Evolutionary conservation across 1,139 yeast genomes (phyloP).

Genomic region (Kluyveromyces sp.): DNA sequence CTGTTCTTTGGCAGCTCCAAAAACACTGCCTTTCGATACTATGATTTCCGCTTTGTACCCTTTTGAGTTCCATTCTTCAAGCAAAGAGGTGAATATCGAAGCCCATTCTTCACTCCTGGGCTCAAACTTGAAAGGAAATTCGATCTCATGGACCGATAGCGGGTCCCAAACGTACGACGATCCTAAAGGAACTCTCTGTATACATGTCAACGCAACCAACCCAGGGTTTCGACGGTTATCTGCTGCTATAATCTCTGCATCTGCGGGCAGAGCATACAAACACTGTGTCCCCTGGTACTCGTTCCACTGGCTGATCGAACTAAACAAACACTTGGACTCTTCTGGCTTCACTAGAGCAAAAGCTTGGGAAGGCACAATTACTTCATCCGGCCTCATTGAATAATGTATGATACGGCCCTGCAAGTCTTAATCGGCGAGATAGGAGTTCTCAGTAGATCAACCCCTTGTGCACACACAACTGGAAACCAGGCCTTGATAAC

Average conservation of each 20-base stretch:
- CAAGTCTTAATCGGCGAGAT: no score
- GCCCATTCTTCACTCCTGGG: neutral
- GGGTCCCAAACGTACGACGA: conserved; percentile 1
- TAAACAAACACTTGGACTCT: neutral
- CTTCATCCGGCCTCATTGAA: neutral
- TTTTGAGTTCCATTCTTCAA: conserved; percentile 2
- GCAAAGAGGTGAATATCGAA: neutral
- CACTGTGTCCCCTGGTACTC: conserved; percentile 2
- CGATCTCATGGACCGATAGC: neutral
- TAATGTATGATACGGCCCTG: no score
- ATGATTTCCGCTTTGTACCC: conserved; percentile 1
- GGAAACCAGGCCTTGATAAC: no score
- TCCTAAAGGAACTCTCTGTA: neutral
- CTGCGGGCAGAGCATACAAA: conserved; percentile 1
- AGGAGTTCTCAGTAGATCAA: no score
- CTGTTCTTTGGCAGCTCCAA: neutral
- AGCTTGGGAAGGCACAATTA: neutral
- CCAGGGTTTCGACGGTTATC: no score
- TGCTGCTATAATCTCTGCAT: neutral
- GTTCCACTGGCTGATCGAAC: neutral
- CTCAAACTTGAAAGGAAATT: neutral
- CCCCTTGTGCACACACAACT: no score
- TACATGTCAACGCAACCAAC: neutral
- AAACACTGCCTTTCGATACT: neutral
- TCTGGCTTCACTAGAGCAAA: neutral